Conservation (phyloP, 805 yeast genomes). For the Cyberlindnera xishuangbannaensis region DNA sequence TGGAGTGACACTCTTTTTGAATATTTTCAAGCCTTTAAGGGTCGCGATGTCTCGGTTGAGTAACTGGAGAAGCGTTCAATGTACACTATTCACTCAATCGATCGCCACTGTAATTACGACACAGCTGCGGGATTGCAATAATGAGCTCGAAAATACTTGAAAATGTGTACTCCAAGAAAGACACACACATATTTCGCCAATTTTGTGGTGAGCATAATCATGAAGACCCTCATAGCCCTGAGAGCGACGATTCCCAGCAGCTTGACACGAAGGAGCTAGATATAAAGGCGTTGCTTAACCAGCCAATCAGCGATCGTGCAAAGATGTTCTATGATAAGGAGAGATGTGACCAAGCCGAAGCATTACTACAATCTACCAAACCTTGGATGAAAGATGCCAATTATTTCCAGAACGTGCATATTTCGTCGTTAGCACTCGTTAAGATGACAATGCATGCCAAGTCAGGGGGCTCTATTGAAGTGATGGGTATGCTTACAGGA, state of each 20-base stretch:
- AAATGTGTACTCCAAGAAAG: constrained; percentile 8
- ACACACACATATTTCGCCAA: constrained; percentile 9
- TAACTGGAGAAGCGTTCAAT: too few species aligned
- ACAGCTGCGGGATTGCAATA: too few species aligned
- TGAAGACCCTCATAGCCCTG: too few species aligned
- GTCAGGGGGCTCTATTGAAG: constrained; percentile 80
- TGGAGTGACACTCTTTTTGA: too few species aligned
- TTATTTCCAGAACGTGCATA: constrained; percentile 54
- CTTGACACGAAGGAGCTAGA: constrained; percentile 14
- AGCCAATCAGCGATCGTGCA: constrained; percentile 14
- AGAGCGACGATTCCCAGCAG: background rate
- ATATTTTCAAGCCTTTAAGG: too few species aligned
- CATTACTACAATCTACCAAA: constrained; percentile 23
- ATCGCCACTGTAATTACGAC: too few species aligned
- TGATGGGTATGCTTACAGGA: constrained; percentile 95
- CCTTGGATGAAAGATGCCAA: constrained; percentile 57
- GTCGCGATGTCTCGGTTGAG: too few species aligned
- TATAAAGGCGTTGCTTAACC: constrained; percentile 10
- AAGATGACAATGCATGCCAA: constrained; percentile 80
- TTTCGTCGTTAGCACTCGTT: constrained; percentile 65
- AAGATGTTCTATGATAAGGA: constrained; percentile 13
- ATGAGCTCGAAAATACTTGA: constrained; percentile 8
- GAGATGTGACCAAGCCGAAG: constrained; percentile 8
- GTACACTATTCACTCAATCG: too few species aligned
- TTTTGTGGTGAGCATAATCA: constrained; percentile 7